Percentiles rank a stretch among this genome's conserved stretches.
These are phyloP conservation scores for Fusarium domesticum DNA, from an alignment of 2,329 filamentous ascomycete genomes.

Conservation along the genomic window DNA sequence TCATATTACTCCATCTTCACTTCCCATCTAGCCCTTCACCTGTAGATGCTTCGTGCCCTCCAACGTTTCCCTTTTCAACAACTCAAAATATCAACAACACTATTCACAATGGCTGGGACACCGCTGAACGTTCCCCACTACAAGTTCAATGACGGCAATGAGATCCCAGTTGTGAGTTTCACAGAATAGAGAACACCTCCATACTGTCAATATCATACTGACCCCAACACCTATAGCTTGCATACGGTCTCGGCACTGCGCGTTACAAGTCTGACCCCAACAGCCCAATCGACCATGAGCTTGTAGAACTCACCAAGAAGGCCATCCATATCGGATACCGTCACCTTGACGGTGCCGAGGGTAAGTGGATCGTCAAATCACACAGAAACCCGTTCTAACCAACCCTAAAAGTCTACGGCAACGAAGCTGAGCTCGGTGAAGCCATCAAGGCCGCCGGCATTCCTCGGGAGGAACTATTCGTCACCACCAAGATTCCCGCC, in stretches of 20 bases:
- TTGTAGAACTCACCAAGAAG: constrained; percentile 49
- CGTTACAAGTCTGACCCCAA: constrained; percentile 52
- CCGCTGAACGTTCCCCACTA: constrained; percentile 49
- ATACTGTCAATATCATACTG: not conserved
- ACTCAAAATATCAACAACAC: not conserved
- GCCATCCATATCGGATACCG: constrained; percentile 68
- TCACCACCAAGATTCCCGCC: constrained; percentile 58
- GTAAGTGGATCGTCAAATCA: constrained; percentile 36
- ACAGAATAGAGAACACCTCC: not conserved
- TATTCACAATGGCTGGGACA: constrained; percentile 6
- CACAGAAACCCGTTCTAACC: not conserved
- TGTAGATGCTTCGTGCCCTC: not conserved
- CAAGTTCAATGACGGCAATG: constrained; percentile 70
- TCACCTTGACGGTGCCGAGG: constrained; percentile 73
- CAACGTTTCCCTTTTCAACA: not conserved
- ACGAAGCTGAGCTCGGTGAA: constrained; percentile 66
- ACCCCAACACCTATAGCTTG: constrained; percentile 47
- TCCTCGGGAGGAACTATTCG: constrained; percentile 65
- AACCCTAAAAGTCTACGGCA: constrained; percentile 51
- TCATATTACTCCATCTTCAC: constrained; percentile 4
- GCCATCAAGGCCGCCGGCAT: constrained; percentile 67
- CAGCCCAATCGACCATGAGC: constrained; percentile 52
- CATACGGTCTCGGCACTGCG: constrained; percentile 70
- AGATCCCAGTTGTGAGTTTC: constrained; percentile 62
- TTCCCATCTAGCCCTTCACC: not conserved